These are phyloP conservation scores for Penicillium verhagenii DNA, from an alignment of 495 filamentous ascomycete species.

Conservation along the genomic window DNA sequence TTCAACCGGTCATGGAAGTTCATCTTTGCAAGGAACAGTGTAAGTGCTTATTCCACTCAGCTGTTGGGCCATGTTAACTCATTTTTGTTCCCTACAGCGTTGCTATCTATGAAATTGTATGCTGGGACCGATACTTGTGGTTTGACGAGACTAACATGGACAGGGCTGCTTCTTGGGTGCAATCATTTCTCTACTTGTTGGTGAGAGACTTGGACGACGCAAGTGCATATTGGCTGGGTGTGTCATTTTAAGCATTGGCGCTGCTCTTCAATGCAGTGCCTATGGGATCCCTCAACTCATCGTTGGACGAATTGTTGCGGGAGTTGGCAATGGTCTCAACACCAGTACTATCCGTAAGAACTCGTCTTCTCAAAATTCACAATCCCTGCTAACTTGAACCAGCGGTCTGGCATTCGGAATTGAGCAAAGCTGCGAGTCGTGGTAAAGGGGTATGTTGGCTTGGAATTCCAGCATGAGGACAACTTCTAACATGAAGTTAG, in stretches of 20 bases:
- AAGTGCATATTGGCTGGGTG: conserved; percentile 53
- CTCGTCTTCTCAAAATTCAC: not conserved
- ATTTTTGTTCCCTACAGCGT: conserved; percentile 13
- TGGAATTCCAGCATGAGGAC: conserved; percentile 1
- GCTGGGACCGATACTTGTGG: not conserved
- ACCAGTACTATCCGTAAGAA: conserved; percentile 47
- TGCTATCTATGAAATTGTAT: conserved; percentile 39
- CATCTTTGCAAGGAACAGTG: conserved; percentile 38
- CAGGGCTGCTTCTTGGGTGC: conserved; percentile 60
- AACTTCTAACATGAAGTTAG: conserved; percentile 4
- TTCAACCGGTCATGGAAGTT: conserved; percentile 28
- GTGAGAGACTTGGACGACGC: conserved; percentile 54
- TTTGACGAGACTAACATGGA: conserved; percentile 20
- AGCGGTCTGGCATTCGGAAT: conserved; percentile 56
- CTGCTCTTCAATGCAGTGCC: conserved; percentile 53
- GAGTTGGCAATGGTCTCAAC: conserved; percentile 50
- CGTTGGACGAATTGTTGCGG: conserved; percentile 48
- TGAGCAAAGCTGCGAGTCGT: conserved; percentile 58
- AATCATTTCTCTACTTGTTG: conserved; percentile 45
- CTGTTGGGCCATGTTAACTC: not conserved
- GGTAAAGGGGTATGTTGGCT: conserved; percentile 55
- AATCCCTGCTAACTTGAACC: conserved; percentile 1
- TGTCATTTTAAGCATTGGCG: conserved; percentile 53
- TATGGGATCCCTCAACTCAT: conserved; percentile 52
- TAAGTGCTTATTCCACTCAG: conserved; percentile 9